Evolutionary conservation across 148 eudicot species (phyloP).

Genomic region (Silene conica): DNA sequence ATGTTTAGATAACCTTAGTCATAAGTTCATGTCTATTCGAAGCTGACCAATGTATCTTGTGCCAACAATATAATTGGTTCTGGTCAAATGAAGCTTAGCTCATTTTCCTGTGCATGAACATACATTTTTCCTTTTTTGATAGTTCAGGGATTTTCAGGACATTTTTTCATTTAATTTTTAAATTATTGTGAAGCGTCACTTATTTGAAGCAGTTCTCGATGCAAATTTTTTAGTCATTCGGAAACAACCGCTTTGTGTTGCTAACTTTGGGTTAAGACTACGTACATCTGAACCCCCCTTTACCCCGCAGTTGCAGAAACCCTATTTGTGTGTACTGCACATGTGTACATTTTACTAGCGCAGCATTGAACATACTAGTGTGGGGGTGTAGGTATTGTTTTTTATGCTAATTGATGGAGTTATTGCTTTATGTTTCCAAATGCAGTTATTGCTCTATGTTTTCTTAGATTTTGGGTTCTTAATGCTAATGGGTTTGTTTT

Average conservation of each 20-base stretch:
- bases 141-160: not conserved
- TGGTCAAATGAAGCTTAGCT: not conserved
- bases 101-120: not conserved
- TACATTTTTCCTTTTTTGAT: not conserved
- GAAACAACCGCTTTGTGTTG: no score
- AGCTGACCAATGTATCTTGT: constrained; percentile 1
- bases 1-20: not conserved
- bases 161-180: not conserved
- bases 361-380: not conserved
- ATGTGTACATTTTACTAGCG: not conserved
- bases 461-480: constrained; percentile 4
- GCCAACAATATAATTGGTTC: not conserved
- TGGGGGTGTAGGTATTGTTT: not conserved
- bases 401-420: not conserved
- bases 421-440: no score
- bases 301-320: no score
- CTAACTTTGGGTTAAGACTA: no score
- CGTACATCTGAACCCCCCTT: no score
- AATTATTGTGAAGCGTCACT: no score
- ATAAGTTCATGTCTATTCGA: not conserved
- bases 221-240: no score
- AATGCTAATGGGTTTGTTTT: constrained; percentile 13
- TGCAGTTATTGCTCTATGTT: not conserved
- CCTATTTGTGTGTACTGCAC: not conserved
- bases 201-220: no score